phyloP scores from a whole-genome alignment of 148 eudicot genomes.

The Camellia japonica region DNA sequence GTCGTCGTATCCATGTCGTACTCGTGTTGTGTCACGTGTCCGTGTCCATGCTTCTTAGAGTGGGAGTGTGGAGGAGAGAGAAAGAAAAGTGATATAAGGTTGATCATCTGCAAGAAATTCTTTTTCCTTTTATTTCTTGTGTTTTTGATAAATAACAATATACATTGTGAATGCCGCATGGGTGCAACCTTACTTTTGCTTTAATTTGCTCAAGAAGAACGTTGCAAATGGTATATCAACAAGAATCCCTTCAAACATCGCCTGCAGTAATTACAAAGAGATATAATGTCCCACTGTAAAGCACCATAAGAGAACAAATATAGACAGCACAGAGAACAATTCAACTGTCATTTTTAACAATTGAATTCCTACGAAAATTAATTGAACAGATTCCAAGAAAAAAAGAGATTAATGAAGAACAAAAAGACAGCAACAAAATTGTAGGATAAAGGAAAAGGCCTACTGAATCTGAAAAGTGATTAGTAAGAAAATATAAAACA shows the following conservation, averaged over 20 bases:
- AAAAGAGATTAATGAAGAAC: neutral
- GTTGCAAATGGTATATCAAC: constrained; percentile 99
- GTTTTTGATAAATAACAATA: too few species aligned
- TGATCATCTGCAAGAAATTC: too few species aligned
- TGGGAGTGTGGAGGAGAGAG: too few species aligned
- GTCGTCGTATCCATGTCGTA: too few species aligned
- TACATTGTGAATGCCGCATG: too few species aligned
- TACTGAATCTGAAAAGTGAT: neutral
- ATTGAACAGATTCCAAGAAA: neutral
- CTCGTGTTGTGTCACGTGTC: too few species aligned
- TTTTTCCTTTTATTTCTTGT: too few species aligned
- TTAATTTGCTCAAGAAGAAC: constrained; percentile 94
- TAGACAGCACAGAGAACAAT: neutral
- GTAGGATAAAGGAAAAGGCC: neutral
- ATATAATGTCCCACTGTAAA: neutral
- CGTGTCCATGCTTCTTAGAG: too few species aligned
- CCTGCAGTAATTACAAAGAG: constrained; percentile 46
- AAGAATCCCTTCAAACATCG: constrained; percentile 97
- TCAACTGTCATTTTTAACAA: neutral
- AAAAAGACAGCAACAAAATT: neutral
- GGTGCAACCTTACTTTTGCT: constrained; percentile 69
- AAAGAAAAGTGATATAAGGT: too few species aligned
- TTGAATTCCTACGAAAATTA: neutral
- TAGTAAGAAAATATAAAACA: neutral
- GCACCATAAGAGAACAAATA: neutral